Conservation (phyloP, 176 grass and related monocot genomes). For the Musa schizocarpa region DNA sequence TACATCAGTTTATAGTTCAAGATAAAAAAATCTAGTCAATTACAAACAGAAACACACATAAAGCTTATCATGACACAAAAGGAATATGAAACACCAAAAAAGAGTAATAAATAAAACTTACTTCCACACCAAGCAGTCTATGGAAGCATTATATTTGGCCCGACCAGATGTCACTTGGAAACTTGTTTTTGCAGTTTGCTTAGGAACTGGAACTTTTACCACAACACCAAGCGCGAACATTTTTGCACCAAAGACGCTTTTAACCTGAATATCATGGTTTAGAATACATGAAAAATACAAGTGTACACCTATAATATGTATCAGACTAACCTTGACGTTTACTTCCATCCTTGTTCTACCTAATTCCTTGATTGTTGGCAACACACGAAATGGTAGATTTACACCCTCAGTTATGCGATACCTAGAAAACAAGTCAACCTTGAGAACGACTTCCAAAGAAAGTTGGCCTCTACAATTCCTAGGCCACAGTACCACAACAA, state of each 20-base stretch:
- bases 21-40: not conserved
- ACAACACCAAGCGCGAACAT: constrained; percentile 99
- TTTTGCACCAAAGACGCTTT: constrained; percentile 94
- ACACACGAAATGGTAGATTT: constrained; percentile 93
- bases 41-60: not conserved
- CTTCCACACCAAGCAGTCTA: constrained; percentile 99
- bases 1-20: not conserved
- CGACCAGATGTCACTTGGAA: constrained; percentile 96
- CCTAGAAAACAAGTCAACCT: constrained; percentile 33
- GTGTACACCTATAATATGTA: not conserved
- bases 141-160: constrained; percentile 99
- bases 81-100: not conserved
- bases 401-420: constrained; percentile 98
- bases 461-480: constrained; percentile 16
- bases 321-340: constrained; percentile 75
- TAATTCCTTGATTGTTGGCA: constrained; percentile 98
- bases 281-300: constrained; percentile 5
- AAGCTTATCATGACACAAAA: not conserved
- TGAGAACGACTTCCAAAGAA: constrained; percentile 14
- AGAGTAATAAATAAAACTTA: constrained; percentile 36
- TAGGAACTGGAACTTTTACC: constrained; percentile 93
- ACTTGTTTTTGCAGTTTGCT: constrained; percentile 97
- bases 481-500: not conserved
- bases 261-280: constrained; percentile 47
- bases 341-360: constrained; percentile 95